These are phyloP conservation scores for Pelargonium australe DNA, from an alignment of 441 rosid genomes.

Conservation along the genomic window DNA sequence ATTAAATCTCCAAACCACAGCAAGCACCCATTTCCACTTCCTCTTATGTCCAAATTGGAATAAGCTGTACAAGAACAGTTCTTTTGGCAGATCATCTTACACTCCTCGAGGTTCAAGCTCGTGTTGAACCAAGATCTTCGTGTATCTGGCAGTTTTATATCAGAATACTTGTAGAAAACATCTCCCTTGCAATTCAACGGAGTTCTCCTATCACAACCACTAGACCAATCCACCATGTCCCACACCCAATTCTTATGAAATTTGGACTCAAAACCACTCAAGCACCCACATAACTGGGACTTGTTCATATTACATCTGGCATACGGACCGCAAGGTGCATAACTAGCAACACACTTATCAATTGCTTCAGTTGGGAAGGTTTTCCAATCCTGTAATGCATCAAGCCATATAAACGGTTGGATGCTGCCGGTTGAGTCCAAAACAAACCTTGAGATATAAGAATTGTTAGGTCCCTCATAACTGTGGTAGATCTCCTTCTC, in stretches of 20 bases:
- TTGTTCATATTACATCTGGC: slow-evolving; percentile 12
- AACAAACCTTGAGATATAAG: not conserved
- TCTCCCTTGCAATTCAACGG: slow-evolving; percentile 38
- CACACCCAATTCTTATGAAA: slow-evolving; percentile 33
- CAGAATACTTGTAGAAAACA: slow-evolving; percentile 43
- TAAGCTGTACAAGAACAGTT: slow-evolving; percentile 71
- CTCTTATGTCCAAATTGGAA: slow-evolving; percentile 40
- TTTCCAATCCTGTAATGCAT: not conserved
- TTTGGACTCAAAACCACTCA: slow-evolving; percentile 28
- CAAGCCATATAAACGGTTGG: slow-evolving; percentile 2
- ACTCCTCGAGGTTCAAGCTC: slow-evolving; percentile 37
- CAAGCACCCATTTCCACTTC: slow-evolving; percentile 58
- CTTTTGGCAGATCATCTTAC: slow-evolving; percentile 38
- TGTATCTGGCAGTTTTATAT: slow-evolving; percentile 68
- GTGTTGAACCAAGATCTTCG: slow-evolving; percentile 34
- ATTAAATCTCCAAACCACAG: slow-evolving; percentile 49
- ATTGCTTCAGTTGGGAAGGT: not conserved
- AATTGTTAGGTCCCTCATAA: not conserved
- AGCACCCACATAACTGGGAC: slow-evolving; percentile 62
- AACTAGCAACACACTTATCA: slow-evolving; percentile 20
- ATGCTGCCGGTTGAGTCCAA: slow-evolving; percentile 3
- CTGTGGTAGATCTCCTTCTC: slow-evolving; percentile 9
- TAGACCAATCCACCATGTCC: slow-evolving; percentile 52
- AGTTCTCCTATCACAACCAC: slow-evolving; percentile 60
- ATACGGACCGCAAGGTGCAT: slow-evolving; percentile 25